Conservation (phyloP, 1,284 basidiomycete species). For the Ustilago loliicola region DNA sequence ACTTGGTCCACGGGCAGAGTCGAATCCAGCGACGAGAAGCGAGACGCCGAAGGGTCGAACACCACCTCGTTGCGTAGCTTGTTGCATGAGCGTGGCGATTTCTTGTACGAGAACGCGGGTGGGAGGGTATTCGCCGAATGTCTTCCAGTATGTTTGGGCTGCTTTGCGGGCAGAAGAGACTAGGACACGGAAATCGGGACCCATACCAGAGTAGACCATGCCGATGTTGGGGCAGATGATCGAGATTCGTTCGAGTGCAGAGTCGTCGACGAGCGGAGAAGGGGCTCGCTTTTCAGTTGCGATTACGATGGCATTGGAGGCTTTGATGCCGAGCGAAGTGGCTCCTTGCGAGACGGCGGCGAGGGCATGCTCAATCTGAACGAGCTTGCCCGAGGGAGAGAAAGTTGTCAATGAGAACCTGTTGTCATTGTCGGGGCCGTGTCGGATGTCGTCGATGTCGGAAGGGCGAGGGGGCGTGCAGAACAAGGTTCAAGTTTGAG, state of each 20-base stretch:
- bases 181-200: constrained; percentile 95
- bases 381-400: constrained; percentile 90
- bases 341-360: constrained; percentile 89
- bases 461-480: not conserved
- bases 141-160: constrained; percentile 98
- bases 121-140: constrained; percentile 98
- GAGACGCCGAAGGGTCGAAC: constrained; percentile 98
- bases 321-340: constrained; percentile 98
- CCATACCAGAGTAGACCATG: constrained; percentile 97
- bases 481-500: not conserved
- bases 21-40: constrained; percentile 95
- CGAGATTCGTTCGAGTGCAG: constrained; percentile 93
- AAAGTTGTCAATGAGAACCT: constrained; percentile 99
- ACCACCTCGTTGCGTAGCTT: constrained; percentile 98
- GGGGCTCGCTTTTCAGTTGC: constrained; percentile 99
- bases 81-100: constrained; percentile 97
- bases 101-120: constrained; percentile 96
- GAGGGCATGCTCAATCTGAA: constrained; percentile 97
- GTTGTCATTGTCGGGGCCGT: not conserved
- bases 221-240: constrained; percentile 98
- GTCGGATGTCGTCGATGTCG: not conserved
- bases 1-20: constrained; percentile 87
- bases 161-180: constrained; percentile 95
- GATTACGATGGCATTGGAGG: constrained; percentile 98
- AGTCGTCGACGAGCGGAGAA: constrained; percentile 96